Evolutionary conservation across 2,329 filamentous ascomycete species (phyloP).

Genomic region (Monilinia vaccinii-corymbosi): DNA sequence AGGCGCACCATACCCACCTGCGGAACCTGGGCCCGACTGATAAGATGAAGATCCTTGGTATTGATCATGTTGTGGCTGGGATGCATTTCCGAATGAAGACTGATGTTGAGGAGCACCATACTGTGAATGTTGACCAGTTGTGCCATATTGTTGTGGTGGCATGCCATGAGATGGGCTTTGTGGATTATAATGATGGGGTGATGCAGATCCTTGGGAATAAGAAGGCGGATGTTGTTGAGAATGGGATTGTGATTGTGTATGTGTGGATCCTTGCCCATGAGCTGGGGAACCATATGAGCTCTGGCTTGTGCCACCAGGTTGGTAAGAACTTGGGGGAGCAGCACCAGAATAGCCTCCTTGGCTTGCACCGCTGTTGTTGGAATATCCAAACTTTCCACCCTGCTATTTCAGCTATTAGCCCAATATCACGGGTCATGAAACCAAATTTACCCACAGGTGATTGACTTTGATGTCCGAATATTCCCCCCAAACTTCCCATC

Average conservation of each 20-base stretch:
- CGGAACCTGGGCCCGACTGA: slow-evolving; percentile 2
- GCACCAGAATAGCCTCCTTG: slow-evolving; percentile 49
- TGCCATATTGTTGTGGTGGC: slow-evolving; percentile 8
- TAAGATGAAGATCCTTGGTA: slow-evolving; percentile 16
- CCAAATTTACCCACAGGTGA: slow-evolving; percentile 15
- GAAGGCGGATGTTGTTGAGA: slow-evolving; percentile 4
- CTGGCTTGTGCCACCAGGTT: slow-evolving; percentile 30
- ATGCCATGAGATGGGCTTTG: slow-evolving; percentile 1
- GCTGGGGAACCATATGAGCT: slow-evolving; percentile 16
- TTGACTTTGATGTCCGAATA: slow-evolving; percentile 23
- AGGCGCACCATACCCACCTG: slow-evolving; percentile 12
- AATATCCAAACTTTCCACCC: slow-evolving; percentile 54
- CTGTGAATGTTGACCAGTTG: slow-evolving; percentile 16
- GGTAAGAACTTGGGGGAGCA: slow-evolving; percentile 54
- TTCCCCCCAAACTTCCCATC: slow-evolving; percentile 26
- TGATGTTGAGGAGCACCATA: slow-evolving; percentile 24
- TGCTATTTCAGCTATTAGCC: slow-evolving; percentile 20
- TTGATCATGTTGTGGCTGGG: slow-evolving; percentile 14
- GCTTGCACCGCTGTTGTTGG: slow-evolving; percentile 36
- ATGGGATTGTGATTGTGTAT: slow-evolving; percentile 11
- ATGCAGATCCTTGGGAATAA: slow-evolving; percentile 1
- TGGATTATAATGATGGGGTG: slow-evolving; percentile 9
- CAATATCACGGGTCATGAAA: not conserved
- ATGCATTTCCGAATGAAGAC: slow-evolving; percentile 15
- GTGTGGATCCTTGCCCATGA: not conserved